Evolutionary conservation across 192 early-diverging fungal genomes (phyloP).

Genomic region (Phycomyces blakesleeanus): DNA sequence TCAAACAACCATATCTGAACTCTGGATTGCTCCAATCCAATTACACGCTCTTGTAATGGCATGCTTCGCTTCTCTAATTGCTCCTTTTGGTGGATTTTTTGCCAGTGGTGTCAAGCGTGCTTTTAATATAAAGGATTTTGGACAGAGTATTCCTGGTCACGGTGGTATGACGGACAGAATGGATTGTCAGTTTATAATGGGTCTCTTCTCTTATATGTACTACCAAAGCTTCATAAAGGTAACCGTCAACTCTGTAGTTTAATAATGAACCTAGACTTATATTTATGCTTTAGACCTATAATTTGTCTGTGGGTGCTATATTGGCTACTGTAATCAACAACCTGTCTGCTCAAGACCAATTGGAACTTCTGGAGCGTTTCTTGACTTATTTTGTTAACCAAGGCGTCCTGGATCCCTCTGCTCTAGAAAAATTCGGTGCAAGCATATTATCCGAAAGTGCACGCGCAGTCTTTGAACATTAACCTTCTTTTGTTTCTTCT

Average conservation of each 20-base stretch:
- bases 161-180: conserved; percentile 96
- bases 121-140: conserved; percentile 97
- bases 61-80: conserved; percentile 89
- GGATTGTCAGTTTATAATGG: conserved; percentile 99
- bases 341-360: conserved; percentile 20
- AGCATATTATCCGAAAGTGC: no score
- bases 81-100: conserved; percentile 98
- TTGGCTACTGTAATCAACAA: conserved; percentile 27
- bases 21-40: conserved; percentile 80
- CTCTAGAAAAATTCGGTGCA: no score
- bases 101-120: conserved; percentile 95
- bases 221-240: conserved; percentile 84
- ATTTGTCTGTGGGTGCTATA: conserved; percentile 31
- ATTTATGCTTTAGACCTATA: conserved; percentile 18
- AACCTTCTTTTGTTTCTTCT: no score
- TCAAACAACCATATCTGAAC: conserved; percentile 38
- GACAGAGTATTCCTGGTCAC: conserved; percentile 95
- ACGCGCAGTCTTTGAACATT: no score
- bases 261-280: neutral
- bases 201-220: conserved; percentile 88
- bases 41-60: conserved; percentile 86
- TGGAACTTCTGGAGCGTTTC: conserved; percentile 23
- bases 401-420: no score
- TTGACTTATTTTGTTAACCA: no score
- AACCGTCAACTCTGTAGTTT: neutral